A percentile compares a stretch with the other conserved stretches of the same genome.
Evolutionary conservation across 2,329 filamentous ascomycete genomes (phyloP).

Genomic region (Fusarium newnesense): DNA sequence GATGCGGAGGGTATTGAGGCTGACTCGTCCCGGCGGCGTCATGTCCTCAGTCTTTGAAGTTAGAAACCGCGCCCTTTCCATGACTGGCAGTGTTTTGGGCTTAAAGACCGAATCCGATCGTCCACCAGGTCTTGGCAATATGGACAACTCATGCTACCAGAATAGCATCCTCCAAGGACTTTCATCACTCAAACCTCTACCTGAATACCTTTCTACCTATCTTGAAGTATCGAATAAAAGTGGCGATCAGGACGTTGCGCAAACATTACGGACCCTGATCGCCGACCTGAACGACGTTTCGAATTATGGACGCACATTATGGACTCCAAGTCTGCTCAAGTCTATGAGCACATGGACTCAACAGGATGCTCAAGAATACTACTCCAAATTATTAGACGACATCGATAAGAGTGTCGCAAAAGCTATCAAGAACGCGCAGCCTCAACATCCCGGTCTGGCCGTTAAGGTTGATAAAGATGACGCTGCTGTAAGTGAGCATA

Average conservation of each 20-base stretch:
- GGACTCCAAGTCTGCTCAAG: constrained; percentile 84
- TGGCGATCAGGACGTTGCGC: constrained; percentile 52
- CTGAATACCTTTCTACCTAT: constrained; percentile 69
- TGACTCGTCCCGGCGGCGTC: constrained; percentile 64
- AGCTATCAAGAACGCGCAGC: constrained; percentile 49
- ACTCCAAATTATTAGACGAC: constrained; percentile 86
- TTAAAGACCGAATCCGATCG: constrained; percentile 54
- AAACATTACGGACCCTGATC: constrained; percentile 72
- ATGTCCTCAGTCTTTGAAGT: constrained; percentile 68
- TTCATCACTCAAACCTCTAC: constrained; percentile 77
- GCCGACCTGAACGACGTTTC: constrained; percentile 73
- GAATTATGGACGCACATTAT: constrained; percentile 81
- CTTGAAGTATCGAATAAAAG: constrained; percentile 46
- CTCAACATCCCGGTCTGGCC: constrained; percentile 53
- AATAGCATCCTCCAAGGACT: constrained; percentile 93
- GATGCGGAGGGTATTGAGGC: constrained; percentile 70
- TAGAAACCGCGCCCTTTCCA: constrained; percentile 64
- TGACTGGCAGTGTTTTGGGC: constrained; percentile 58
- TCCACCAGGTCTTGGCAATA: constrained; percentile 83
- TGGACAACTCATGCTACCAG: constrained; percentile 96
- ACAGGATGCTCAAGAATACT: constrained; percentile 98
- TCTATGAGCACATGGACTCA: constrained; percentile 96
- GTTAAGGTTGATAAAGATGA: constrained; percentile 54
- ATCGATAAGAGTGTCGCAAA: constrained; percentile 80
- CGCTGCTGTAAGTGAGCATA: constrained; percentile 58